phyloP scores from a whole-genome alignment of 441 rosid genomes.

The Erysimum pusillum region DNA sequence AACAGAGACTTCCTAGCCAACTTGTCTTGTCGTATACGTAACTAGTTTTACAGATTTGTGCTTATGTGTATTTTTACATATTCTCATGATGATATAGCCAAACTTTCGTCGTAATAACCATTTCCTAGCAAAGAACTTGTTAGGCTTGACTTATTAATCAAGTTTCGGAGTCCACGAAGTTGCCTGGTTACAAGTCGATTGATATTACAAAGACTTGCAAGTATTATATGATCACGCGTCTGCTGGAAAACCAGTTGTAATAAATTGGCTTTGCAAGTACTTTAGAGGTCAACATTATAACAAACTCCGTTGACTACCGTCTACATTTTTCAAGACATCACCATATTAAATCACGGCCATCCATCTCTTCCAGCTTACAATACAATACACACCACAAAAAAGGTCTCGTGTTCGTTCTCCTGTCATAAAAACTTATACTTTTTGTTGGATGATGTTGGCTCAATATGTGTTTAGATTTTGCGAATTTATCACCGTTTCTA shows the following conservation, averaged over 20 bases:
- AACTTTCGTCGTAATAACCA: slow-evolving; percentile 1
- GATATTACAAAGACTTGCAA: not conserved
- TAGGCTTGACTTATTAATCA: slow-evolving; percentile 5
- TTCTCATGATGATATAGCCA: not conserved
- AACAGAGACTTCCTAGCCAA: slow-evolving; percentile 21
- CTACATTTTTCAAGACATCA: not conserved
- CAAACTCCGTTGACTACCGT: not conserved
- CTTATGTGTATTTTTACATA: not conserved
- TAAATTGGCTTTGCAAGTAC: not conserved
- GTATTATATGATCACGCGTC: not conserved
- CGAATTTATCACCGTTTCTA: not conserved
- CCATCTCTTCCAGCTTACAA: not conserved
- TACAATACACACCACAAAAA: not conserved
- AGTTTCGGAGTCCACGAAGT: not conserved
- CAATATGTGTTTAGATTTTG: slow-evolving; percentile 1
- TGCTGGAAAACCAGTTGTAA: not conserved
- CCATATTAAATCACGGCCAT: not conserved
- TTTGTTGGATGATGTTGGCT: not conserved
- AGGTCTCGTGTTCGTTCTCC: not conserved
- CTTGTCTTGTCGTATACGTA: slow-evolving; percentile 29
- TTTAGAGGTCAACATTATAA: not conserved
- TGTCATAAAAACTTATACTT: not conserved
- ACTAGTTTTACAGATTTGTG: not conserved
- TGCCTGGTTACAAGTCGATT: not conserved
- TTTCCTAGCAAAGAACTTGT: not conserved